A percentile compares a stretch with the other conserved stretches of the same genome.
Conservation (phyloP, 208 protist genomes). For the Spironucleus salmonicida region DNA sequence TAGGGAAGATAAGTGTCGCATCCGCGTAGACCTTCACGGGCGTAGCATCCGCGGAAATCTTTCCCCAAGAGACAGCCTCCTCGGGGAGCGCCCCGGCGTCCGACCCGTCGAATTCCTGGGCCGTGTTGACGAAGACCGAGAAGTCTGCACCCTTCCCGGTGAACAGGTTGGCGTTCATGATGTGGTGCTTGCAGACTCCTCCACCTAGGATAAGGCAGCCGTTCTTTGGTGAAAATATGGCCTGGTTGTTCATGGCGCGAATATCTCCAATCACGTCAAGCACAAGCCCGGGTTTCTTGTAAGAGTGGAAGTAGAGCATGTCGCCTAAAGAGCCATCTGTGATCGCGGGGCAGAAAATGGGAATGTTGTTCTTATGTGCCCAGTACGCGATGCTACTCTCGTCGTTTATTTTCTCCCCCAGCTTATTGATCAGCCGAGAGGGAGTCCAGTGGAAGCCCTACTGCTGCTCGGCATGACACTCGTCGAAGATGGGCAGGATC, state of each 20-base stretch:
- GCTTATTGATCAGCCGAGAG: conserved; percentile 76
- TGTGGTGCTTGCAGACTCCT: conserved; percentile 92
- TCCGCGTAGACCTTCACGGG: conserved; percentile 90
- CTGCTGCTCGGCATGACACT: conserved; percentile 66
- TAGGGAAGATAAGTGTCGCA: conserved; percentile 78
- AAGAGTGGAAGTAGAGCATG: conserved; percentile 98
- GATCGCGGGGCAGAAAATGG: conserved; percentile 92
- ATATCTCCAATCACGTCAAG: conserved; percentile 85
- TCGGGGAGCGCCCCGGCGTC: conserved; percentile 83
- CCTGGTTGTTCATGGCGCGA: conserved; percentile 72
- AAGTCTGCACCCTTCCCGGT: conserved; percentile 87
- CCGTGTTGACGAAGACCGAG: conserved; percentile 85
- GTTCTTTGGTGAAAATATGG: conserved; percentile 68
- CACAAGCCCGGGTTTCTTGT: conserved; percentile 74
- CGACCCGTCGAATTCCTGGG: conserved; percentile 81
- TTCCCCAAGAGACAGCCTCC: conserved; percentile 94
- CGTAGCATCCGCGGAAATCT: conserved; percentile 71
- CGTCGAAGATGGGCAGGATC: conserved; percentile 82
- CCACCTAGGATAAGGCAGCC: conserved; percentile 92
- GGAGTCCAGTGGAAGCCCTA: conserved; percentile 64
- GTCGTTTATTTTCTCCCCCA: conserved; percentile 82
- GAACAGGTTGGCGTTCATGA: conserved; percentile 96
- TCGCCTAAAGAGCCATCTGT: conserved; percentile 93
- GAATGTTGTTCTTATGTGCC: conserved; percentile 86
- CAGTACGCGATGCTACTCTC: conserved; percentile 83